Evolutionary conservation across 768 basidiomycete genomes (phyloP).

Genomic region (Phylloporus arenicola): DNA sequence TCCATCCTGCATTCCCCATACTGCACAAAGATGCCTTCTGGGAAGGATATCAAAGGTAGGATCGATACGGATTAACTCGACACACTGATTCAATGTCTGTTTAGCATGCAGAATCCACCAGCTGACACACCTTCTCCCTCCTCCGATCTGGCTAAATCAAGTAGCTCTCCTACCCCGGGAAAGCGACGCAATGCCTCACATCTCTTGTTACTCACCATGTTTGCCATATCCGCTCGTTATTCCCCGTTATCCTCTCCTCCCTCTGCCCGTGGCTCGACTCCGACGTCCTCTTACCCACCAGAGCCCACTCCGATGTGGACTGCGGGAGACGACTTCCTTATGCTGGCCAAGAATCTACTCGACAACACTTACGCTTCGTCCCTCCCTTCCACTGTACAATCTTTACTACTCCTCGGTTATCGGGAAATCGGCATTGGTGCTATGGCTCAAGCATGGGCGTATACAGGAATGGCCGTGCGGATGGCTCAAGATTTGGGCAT

Average conservation of each 20-base stretch:
- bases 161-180: conserved; percentile 31
- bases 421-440: conserved; percentile 84
- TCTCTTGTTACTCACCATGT: conserved; percentile 78
- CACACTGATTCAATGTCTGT: not conserved
- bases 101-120: conserved; percentile 23
- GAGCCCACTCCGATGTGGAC: conserved; percentile 67
- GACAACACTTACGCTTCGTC: conserved; percentile 67
- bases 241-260: conserved; percentile 28
- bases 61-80: not conserved
- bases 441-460: conserved; percentile 86
- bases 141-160: conserved; percentile 17
- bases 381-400: conserved; percentile 69
- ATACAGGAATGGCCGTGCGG: conserved; percentile 83
- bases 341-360: conserved; percentile 60
- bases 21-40: conserved; percentile 67
- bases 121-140: conserved; percentile 31
- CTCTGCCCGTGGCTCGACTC: conserved; percentile 26
- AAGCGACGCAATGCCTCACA: conserved; percentile 49
- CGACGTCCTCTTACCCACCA: conserved; percentile 34
- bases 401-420: conserved; percentile 75
- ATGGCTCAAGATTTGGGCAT: conserved; percentile 89
- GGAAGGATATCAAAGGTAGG: conserved; percentile 48
- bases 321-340: conserved; percentile 70
- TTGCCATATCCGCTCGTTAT: conserved; percentile 75
- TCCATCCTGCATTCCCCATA: conserved; percentile 75